A percentile compares a stretch with the other conserved stretches of the same genome.
Evolutionary conservation across 2,329 filamentous ascomycete species (phyloP).

Genomic region (Orbilia javanica): DNA sequence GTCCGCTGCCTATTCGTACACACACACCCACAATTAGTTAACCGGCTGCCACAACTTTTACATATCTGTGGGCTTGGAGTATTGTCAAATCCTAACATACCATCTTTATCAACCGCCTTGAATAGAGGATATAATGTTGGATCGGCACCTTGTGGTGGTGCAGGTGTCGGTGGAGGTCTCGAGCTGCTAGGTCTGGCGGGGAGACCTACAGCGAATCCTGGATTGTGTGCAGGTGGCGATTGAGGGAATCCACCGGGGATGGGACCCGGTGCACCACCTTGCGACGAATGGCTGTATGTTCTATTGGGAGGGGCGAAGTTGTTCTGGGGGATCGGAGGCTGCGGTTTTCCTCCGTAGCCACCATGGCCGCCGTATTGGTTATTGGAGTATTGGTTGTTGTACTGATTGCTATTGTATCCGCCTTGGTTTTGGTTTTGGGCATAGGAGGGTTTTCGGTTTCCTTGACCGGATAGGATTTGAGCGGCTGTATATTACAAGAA

Average conservation of each 20-base stretch:
- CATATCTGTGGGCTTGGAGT: neutral
- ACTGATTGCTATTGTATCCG: constrained; percentile 43
- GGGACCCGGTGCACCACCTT: neutral
- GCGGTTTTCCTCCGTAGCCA: constrained; percentile 49
- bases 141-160: constrained; percentile 72
- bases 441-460: constrained; percentile 18
- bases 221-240: constrained; percentile 29
- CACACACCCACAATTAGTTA: neutral
- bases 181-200: constrained; percentile 64
- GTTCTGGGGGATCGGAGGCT: constrained; percentile 50
- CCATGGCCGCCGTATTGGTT: constrained; percentile 15
- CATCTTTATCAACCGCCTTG: constrained; percentile 87
- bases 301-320: constrained; percentile 29
- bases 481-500: constrained; percentile 21
- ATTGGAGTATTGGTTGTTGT: constrained; percentile 16
- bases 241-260: constrained; percentile 53
- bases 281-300: constrained; percentile 36
- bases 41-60: neutral
- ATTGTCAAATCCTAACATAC: constrained; percentile 66
- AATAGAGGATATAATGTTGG: constrained; percentile 87
- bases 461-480: constrained; percentile 45
- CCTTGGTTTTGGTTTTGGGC: constrained; percentile 27
- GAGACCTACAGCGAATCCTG: constrained; percentile 51
- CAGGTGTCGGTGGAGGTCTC: constrained; percentile 76
- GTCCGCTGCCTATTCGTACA: constrained; percentile 73